Evolutionary conservation across 371 early-diverging fungal genomes (phyloP), one percentile per base, ranked within the genome.

Genomic region (Haplosporangium sp.): DNA sequence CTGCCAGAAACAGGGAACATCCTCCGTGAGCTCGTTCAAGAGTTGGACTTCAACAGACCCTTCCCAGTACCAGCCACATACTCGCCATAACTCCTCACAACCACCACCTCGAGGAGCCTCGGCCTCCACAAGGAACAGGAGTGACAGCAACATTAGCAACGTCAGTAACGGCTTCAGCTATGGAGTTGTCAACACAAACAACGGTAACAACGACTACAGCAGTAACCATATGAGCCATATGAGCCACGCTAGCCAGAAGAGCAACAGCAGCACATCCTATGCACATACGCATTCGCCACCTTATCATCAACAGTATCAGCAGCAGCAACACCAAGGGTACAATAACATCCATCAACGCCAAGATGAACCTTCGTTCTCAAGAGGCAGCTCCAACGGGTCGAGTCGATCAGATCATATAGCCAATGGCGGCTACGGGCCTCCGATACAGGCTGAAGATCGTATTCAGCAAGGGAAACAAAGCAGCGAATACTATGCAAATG

Each of bases 81-180:
- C 29, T 29, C 46, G 51, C 56, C 18, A 56, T 4, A 16, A 50
- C 20, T 18, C 50, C 50, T n/a, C 50, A 16, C 50, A 18, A 50
- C 18, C 50, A 50, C 20, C 18, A 16, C 20, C 50, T 18, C 14
- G 10, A 50, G 10, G 9, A n/a, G 18, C 50, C 50, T 10, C 50
- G 20, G 18, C 46, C n/a, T n/a, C 46, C 46, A 18, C 50, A 29
- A 29, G 65, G 45, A 61, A 69, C 48, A 59, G 75, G 50, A 74
- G 69, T 47, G 65, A 69, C 46, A 74, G 75, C 45, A 74, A 74
- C 40, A 45, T 43, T 23, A 74, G 75, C 18, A 69, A 57, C 37
- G 62, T 61, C 13, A 74, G 75, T 43, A 48, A 42, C 1, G 54
- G 41, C 21, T 29, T 29, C 29, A 29, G 29, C 29, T 29, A 29